These are phyloP conservation scores for Hemerocallis citrina DNA, from an alignment of 106 monocot genomes.

Conservation along the genomic window DNA sequence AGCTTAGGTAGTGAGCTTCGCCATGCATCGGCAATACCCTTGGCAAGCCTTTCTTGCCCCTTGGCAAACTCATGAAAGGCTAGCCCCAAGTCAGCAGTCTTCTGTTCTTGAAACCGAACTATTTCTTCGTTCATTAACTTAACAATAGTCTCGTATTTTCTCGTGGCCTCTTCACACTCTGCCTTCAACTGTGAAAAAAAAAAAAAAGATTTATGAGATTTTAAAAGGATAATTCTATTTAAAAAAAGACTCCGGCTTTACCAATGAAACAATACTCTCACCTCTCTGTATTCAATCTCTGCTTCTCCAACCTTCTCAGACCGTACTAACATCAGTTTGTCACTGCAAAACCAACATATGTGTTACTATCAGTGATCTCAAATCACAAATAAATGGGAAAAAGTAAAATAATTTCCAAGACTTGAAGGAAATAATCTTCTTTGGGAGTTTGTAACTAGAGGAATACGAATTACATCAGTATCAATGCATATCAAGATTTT, in stretches of 20 bases:
- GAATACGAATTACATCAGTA: not conserved
- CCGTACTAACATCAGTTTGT: slow-evolving; percentile 72
- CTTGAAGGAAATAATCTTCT: not conserved
- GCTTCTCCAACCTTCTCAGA: slow-evolving; percentile 80
- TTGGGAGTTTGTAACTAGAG: not conserved
- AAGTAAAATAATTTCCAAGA: not conserved
- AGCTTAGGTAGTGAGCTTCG: slow-evolving; percentile 82
- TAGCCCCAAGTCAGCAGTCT: slow-evolving; percentile 80
- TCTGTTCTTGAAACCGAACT: slow-evolving; percentile 83
- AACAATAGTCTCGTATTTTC: slow-evolving; percentile 70
- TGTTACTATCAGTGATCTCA: slow-evolving; percentile 2
- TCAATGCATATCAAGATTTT: not conserved
- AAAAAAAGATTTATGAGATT: too few species aligned
- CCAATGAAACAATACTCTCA: slow-evolving; percentile 18
- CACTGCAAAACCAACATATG: slow-evolving; percentile 43
- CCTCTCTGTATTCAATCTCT: slow-evolving; percentile 82
- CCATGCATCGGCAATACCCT: slow-evolving; percentile 91
- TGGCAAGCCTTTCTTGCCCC: slow-evolving; percentile 86
- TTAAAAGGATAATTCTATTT: not conserved
- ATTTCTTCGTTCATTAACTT: slow-evolving; percentile 81
- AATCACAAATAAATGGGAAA: not conserved
- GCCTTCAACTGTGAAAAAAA: slow-evolving; percentile 60
- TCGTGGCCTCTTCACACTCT: slow-evolving; percentile 82
- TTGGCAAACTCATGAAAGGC: slow-evolving; percentile 91
- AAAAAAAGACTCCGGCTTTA: too few species aligned